phyloP scores from a whole-genome alignment of 495 filamentous ascomycete species.

The Tuber microsphaerosporum region DNA sequence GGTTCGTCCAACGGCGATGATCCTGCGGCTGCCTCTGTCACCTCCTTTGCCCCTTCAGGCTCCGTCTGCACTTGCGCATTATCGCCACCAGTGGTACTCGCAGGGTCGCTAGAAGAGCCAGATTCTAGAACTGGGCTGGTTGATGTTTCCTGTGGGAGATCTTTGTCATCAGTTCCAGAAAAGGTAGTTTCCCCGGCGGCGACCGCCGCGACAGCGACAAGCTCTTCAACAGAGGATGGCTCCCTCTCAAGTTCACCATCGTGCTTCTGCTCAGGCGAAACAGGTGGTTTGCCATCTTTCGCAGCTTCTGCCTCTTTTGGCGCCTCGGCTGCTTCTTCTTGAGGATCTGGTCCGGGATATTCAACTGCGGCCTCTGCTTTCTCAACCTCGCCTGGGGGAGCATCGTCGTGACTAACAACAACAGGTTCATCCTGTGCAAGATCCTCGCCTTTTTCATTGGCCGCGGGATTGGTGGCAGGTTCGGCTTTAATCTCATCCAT shows the following conservation, averaged over 20 bases:
- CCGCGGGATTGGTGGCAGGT: background rate
- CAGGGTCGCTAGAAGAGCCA: slow-evolving; percentile 65
- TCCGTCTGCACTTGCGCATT: slow-evolving; percentile 53
- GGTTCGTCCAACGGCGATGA: too few relatives aligned
- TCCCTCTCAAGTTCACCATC: background rate
- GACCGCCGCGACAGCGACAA: background rate
- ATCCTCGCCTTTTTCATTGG: slow-evolving; percentile 5
- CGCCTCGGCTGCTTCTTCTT: background rate
- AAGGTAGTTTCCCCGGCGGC: background rate
- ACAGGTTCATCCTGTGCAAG: slow-evolving; percentile 21
- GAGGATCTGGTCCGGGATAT: background rate
- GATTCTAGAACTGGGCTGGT: slow-evolving; percentile 72
- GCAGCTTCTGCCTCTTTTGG: background rate
- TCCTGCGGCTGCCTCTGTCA: too few relatives aligned
- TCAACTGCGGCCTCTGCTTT: slow-evolving; percentile 30
- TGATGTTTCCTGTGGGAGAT: slow-evolving; percentile 47
- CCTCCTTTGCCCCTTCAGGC: background rate
- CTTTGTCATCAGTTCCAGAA: background rate
- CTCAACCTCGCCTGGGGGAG: slow-evolving; percentile 34
- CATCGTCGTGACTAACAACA: slow-evolving; percentile 31
- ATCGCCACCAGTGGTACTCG: slow-evolving; percentile 66
- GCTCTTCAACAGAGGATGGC: background rate
- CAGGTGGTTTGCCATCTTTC: background rate
- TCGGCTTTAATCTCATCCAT: background rate
- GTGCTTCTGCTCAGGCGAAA: background rate